These are phyloP conservation scores for Schizothecium vesticola DNA, from an alignment of 495 filamentous ascomycete genomes.

Conservation along the genomic window DNA sequence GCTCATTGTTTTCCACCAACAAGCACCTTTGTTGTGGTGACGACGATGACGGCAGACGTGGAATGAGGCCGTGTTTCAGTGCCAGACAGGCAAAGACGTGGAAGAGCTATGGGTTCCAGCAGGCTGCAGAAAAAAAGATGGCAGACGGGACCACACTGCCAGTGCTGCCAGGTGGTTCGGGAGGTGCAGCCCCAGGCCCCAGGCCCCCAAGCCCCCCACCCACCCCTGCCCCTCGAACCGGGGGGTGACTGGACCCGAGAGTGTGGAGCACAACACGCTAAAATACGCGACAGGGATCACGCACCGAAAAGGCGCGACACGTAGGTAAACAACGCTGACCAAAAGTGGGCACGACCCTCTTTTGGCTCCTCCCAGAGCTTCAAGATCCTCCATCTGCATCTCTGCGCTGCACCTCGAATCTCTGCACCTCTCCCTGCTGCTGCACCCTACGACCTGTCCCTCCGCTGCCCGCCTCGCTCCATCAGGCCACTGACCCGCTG, in stretches of 20 bases:
- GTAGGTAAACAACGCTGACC: not conserved
- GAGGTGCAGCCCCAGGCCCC: not conserved
- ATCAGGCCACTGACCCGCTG: not conserved
- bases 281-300: not conserved
- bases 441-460: not conserved
- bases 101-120: not conserved
- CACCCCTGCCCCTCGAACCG: not conserved
- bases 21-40: not conserved
- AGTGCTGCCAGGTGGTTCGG: not conserved
- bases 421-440: not conserved
- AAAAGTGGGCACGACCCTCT: not conserved
- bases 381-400: not conserved
- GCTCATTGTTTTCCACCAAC: not conserved
- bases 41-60: not conserved
- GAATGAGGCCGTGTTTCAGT: not conserved
- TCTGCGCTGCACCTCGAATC: not conserved
- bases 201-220: not conserved
- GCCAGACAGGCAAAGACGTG: not conserved
- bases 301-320: not conserved
- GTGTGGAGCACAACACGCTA: not conserved
- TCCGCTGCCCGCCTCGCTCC: not conserved
- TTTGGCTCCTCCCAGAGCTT: not conserved
- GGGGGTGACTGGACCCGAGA: not conserved
- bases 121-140: not conserved
- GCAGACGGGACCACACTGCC: too few species aligned